Evolutionary conservation across 257 asterid genomes (phyloP).

Genomic region (Datura wrightii): DNA sequence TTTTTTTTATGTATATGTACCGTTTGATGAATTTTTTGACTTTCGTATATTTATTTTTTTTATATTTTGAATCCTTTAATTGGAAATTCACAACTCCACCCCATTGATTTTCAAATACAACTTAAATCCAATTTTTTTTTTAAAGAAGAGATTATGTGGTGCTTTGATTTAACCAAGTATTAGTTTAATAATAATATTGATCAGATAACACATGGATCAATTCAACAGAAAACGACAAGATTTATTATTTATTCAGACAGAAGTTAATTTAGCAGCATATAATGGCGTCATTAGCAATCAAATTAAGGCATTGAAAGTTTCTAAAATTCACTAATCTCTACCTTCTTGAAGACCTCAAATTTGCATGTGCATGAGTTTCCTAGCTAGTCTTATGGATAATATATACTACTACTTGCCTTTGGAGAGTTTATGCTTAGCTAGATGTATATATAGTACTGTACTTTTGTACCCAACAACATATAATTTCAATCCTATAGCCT

Average conservation of each 20-base stretch:
- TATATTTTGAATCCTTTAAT: not conserved
- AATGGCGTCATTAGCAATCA: conserved; percentile 6
- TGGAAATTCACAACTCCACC: too few relatives aligned
- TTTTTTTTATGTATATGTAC: too few relatives aligned
- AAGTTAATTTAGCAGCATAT: not conserved
- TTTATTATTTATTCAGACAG: not conserved
- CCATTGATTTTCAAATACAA: too few relatives aligned
- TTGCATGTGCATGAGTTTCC: conserved; percentile 3
- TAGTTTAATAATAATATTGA: not conserved
- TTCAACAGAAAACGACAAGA: not conserved
- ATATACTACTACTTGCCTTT: not conserved
- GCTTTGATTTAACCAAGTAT: not conserved
- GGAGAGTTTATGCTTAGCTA: not conserved
- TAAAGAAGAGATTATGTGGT: not conserved
- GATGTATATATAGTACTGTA: not conserved
- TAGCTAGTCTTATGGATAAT: not conserved
- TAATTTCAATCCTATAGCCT: too few relatives aligned
- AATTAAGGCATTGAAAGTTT: not conserved
- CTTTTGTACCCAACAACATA: not conserved
- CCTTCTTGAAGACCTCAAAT: conserved; percentile 13
- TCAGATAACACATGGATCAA: not conserved
- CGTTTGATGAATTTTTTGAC: too few relatives aligned
- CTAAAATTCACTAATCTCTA: not conserved
- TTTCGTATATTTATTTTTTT: not conserved
- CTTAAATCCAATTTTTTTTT: not conserved